Evolutionary conservation across 371 early-diverging fungal species (phyloP).

Genomic region (Catenaria anguillulae): DNA sequence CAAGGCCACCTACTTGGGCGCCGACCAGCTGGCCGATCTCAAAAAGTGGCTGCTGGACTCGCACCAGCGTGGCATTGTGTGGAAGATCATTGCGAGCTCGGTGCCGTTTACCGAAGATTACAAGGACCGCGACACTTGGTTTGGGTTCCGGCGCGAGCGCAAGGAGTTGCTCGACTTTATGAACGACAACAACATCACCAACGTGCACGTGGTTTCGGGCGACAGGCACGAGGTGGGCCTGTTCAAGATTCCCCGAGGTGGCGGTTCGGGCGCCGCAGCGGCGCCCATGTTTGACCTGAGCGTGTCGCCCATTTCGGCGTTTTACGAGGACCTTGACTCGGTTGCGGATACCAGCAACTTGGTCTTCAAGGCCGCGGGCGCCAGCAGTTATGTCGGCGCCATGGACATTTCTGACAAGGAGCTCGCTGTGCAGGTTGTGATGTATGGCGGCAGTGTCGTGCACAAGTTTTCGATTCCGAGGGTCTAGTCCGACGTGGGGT

Average conservation of each 20-base stretch:
- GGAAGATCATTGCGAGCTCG: constrained; percentile 29
- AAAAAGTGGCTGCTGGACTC: constrained; percentile 18
- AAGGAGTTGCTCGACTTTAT: constrained; percentile 20
- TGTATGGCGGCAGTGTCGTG: no score
- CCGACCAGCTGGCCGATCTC: constrained; percentile 19
- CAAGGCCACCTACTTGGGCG: constrained; percentile 23
- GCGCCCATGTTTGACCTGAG: constrained; percentile 21
- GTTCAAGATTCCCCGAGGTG: constrained; percentile 14
- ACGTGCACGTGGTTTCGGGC: constrained; percentile 28
- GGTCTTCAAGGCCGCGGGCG: neutral
- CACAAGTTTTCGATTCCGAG: no score
- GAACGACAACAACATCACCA: constrained; percentile 14
- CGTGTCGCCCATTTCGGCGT: constrained; percentile 28
- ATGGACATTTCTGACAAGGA: neutral
- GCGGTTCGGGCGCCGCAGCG: no score
- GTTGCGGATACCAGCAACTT: neutral
- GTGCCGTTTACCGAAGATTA: constrained; percentile 27
- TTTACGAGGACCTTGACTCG: constrained; percentile 13
- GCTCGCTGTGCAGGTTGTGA: no score
- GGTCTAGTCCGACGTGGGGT: no score
- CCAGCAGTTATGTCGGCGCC: neutral
- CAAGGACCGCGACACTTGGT: constrained; percentile 27
- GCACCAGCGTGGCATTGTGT: constrained; percentile 20
- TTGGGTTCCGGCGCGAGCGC: constrained; percentile 26
- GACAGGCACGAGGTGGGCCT: constrained; percentile 36